Percentiles rank a stretch among this genome's conserved stretches.
These are phyloP conservation scores for Babesia ovis DNA, from an alignment of 169 alveolate genomes.

Conservation along the genomic window DNA sequence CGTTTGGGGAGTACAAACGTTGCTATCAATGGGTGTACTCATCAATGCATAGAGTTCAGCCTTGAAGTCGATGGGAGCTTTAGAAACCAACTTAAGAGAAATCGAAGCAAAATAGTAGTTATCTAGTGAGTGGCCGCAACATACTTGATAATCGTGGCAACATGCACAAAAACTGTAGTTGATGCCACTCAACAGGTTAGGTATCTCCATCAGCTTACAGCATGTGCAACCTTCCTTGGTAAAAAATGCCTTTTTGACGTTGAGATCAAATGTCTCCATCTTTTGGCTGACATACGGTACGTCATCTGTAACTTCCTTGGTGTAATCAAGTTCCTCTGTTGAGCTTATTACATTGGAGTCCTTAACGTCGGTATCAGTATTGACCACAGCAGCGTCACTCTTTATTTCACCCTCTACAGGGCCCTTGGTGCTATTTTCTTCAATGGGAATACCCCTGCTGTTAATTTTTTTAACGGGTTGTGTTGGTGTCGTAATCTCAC, in stretches of 20 bases:
- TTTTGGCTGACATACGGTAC: constrained; percentile 34
- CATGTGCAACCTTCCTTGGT: constrained; percentile 57
- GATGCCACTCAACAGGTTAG: constrained; percentile 15
- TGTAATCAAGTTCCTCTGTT: not conserved
- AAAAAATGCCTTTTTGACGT: constrained; percentile 63
- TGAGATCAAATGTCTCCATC: constrained; percentile 57
- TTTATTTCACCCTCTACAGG: not conserved
- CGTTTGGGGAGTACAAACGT: not conserved
- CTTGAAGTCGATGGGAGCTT: constrained; percentile 24
- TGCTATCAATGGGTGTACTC: not conserved
- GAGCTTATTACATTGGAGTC: not conserved
- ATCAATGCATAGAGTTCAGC: constrained; percentile 12
- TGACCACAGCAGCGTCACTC: not conserved
- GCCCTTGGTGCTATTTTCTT: not conserved
- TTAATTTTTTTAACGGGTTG: not conserved
- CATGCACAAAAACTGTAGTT: constrained; percentile 31
- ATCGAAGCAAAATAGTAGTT: constrained; percentile 47
- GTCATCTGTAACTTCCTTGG: constrained; percentile 26
- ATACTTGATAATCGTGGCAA: constrained; percentile 63
- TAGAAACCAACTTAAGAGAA: constrained; percentile 26
- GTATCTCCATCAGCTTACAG: constrained; percentile 29
- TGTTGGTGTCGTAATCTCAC: constrained; percentile 1
- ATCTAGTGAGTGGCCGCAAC: constrained; percentile 59
- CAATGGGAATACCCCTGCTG: not conserved
- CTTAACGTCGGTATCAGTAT: not conserved